Conservation (phyloP, 768 basidiomycete species). For the Suillus sp. region DNA sequence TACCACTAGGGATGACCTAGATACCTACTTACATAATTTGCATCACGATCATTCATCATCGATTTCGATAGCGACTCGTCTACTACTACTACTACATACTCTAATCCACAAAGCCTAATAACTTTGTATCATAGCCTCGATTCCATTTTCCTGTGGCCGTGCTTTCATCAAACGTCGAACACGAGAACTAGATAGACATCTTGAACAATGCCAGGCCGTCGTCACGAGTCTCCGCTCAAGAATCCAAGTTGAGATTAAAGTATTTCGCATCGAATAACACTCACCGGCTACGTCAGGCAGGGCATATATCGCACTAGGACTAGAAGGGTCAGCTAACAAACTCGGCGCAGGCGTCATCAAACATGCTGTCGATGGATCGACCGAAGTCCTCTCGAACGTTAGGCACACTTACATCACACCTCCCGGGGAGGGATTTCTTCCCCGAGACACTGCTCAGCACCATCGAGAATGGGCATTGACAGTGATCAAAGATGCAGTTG, state of each 20-base stretch:
- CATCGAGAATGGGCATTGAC: conserved; percentile 91
- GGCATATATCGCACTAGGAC: conserved; percentile 85
- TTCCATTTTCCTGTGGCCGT: neutral
- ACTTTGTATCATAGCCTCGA: neutral
- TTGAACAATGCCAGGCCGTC: conserved; percentile 23
- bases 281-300: conserved; percentile 45
- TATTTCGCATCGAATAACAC: conserved; percentile 15
- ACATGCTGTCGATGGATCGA: conserved; percentile 73
- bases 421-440: conserved; percentile 96
- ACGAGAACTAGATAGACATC: conserved; percentile 2
- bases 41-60: neutral
- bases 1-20: neutral
- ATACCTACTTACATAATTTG: conserved; percentile 3
- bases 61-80: too few species aligned
- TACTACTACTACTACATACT: neutral
- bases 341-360: conserved; percentile 91
- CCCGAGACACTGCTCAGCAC: conserved; percentile 92
- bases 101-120: neutral
- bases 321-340: conserved; percentile 98
- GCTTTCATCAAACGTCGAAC: neutral
- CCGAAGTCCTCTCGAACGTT: conserved; percentile 84
- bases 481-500: conserved; percentile 77
- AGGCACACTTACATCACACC: conserved; percentile 99
- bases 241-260: conserved; percentile 32
- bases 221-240: conserved; percentile 33